Evolutionary conservation across 108 stramenopile genomes (phyloP), one percentile per base, ranked within the genome.

Genomic region (Nannochloropsis oceanica): DNA sequence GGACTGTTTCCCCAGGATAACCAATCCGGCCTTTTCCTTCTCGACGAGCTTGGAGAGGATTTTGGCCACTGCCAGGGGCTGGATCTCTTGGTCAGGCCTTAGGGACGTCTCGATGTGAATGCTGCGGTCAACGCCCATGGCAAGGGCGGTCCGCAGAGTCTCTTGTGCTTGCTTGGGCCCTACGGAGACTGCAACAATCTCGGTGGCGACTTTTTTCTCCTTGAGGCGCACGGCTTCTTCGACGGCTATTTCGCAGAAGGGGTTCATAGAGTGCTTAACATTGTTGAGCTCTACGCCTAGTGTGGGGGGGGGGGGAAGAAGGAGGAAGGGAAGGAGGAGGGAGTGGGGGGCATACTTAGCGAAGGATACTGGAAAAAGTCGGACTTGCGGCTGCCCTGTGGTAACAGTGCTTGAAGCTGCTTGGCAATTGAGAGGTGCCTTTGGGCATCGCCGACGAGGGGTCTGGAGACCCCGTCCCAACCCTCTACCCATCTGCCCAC

Each of bases 191-290:
- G 96, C 99, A 44, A 99, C 92, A 26, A 99, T 93, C 59, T 92
- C 89, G 46, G 86, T 90, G 26, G 95, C 97, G 0, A 88, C 80
- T 80, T 91, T 88, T 44, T 87, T 88, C 91, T 97, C 96, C 93
- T 99, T 99, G 84, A 98, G 90, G 26, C 95, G 96, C 46, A 99
- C 95, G 80, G 97, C 97, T 87, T 99, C 97, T 93, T 99, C 99
- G 44, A 92, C 90, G 9, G 93, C 92, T 81, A 88, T 91, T 44
- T 99, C 98, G 89, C 99, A 99, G 90, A 99, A 99, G n/a, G 99
- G 99, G 90, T 99, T 99, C 95, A 99, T 93, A 84, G 93, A 93
- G 96, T 98, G 98, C 92, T 99, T 99, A 79, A 98, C 96, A 87
- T 97, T 99, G 87, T 92, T 91, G 50, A 97, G 92, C 83, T 99